These are phyloP conservation scores for Clitopilus passeckerianus DNA, from an alignment of 768 basidiomycete species.

Conservation along the genomic window DNA sequence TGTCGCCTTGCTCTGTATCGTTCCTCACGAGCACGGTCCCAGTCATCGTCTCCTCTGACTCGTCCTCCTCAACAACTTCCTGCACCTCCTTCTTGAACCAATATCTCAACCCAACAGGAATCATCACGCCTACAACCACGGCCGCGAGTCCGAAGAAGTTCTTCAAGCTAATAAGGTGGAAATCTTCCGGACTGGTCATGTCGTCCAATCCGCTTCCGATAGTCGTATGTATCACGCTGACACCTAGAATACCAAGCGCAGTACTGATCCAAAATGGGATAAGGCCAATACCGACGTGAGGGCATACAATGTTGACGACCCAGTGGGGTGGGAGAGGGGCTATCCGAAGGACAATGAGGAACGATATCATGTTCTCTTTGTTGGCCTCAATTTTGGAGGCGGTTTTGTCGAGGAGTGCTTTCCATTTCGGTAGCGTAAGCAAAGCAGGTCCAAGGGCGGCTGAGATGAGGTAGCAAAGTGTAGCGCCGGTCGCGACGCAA, in stretches of 20 bases:
- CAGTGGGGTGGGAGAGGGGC: slow-evolving; percentile 95
- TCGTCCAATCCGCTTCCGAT: slow-evolving; percentile 91
- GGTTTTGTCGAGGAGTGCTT: slow-evolving; percentile 79
- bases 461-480: slow-evolving; percentile 90
- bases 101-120: slow-evolving; percentile 85
- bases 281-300: slow-evolving; percentile 85
- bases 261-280: slow-evolving; percentile 88
- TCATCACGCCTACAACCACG: slow-evolving; percentile 87
- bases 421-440: slow-evolving; percentile 82
- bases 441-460: slow-evolving; percentile 91
- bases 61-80: slow-evolving; percentile 30
- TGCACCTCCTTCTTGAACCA: slow-evolving; percentile 68
- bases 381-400: slow-evolving; percentile 71
- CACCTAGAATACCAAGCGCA: slow-evolving; percentile 86
- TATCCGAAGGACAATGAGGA: slow-evolving; percentile 91
- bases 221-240: slow-evolving; percentile 90
- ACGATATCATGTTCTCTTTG: slow-evolving; percentile 83
- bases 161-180: slow-evolving; percentile 87
- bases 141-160: slow-evolving; percentile 86
- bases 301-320: slow-evolving; percentile 91
- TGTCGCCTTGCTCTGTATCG: slow-evolving; percentile 32
- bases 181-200: slow-evolving; percentile 93
- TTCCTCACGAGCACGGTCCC: slow-evolving; percentile 12
- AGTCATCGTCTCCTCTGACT: slow-evolving; percentile 21
- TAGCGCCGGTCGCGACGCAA: slow-evolving; percentile 87